Conservation (phyloP, 768 basidiomycete species). For the Tricholomella constricta region DNA sequence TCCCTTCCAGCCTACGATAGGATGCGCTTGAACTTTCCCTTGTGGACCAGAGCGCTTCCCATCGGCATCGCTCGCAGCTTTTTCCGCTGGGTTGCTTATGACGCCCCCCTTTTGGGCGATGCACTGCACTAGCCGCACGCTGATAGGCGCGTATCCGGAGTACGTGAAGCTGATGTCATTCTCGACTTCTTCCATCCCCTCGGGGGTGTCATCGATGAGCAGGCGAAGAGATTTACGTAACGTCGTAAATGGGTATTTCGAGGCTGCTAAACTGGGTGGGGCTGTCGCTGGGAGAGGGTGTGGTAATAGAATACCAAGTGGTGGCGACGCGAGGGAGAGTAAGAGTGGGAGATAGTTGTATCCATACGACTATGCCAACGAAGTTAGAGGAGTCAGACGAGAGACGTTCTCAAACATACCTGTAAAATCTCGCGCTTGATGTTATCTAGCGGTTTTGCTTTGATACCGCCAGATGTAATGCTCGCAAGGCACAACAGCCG, state of each 20-base stretch:
- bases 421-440: slow-evolving; percentile 93
- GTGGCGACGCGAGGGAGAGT: slow-evolving; percentile 61
- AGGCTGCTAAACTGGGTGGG: slow-evolving; percentile 36
- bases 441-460: slow-evolving; percentile 81
- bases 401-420: slow-evolving; percentile 33
- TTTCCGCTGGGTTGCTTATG: slow-evolving; percentile 73
- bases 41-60: slow-evolving; percentile 29
- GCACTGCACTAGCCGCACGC: slow-evolving; percentile 89
- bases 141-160: slow-evolving; percentile 95
- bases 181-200: slow-evolving; percentile 78
- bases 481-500: slow-evolving; percentile 86
- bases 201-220: slow-evolving; percentile 85
- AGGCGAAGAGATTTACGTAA: slow-evolving; percentile 86
- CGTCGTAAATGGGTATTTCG: slow-evolving; percentile 70
- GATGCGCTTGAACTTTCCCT: slow-evolving; percentile 78
- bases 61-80: slow-evolving; percentile 32
- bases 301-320: slow-evolving; percentile 68
- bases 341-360: slow-evolving; percentile 71
- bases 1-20: slow-evolving; percentile 95
- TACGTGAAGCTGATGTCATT: slow-evolving; percentile 96
- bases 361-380: slow-evolving; percentile 63
- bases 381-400: slow-evolving; percentile 22
- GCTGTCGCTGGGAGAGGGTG: slow-evolving; percentile 64
- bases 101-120: slow-evolving; percentile 90
- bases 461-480: slow-evolving; percentile 83